Percentiles rank a stretch among this genome's conserved stretches.
Conservation (phyloP, 352 stramenopile genomes). For the Phytophthora kernoviae region DNA sequence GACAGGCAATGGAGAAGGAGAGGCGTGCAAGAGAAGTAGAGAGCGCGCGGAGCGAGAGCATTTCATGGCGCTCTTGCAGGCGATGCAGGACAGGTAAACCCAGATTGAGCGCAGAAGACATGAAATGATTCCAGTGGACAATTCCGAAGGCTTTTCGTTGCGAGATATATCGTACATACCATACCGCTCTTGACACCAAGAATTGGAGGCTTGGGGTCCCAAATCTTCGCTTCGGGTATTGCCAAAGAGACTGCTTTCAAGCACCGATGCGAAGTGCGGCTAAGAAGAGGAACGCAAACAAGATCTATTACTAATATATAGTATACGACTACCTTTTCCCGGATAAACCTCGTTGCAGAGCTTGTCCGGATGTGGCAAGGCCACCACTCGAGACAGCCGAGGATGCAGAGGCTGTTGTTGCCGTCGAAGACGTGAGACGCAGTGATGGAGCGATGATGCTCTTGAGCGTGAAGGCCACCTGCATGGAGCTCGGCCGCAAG, state of each 20-base stretch:
- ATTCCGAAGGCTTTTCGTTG: too few species aligned
- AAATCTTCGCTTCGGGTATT: too few species aligned
- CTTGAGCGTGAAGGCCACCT: conserved; percentile 76
- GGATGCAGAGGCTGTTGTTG: conserved; percentile 26
- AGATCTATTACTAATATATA: conserved; percentile 3
- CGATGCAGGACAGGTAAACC: neutral
- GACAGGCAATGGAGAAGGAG: conserved; percentile 3
- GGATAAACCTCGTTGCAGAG: conserved; percentile 12
- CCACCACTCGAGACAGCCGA: conserved; percentile 14
- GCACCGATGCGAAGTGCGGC: neutral
- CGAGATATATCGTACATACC: too few species aligned
- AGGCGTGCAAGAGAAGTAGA: neutral
- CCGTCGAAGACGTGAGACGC: conserved; percentile 29
- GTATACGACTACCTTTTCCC: conserved; percentile 17
- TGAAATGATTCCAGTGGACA: too few species aligned
- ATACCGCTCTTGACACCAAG: too few species aligned
- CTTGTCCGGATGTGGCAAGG: conserved; percentile 11
- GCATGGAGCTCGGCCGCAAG: conserved; percentile 63
- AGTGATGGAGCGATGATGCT: conserved; percentile 70
- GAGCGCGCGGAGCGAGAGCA: neutral
- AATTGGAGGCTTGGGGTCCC: too few species aligned
- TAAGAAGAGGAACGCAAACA: neutral
- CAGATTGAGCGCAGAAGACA: neutral
- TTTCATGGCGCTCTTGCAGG: conserved; percentile 2
- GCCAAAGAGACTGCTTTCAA: too few species aligned